Base-by-base conservation (phyloP, 768 basidiomycete species). In the Cystofilobasidium macerans region DNA sequence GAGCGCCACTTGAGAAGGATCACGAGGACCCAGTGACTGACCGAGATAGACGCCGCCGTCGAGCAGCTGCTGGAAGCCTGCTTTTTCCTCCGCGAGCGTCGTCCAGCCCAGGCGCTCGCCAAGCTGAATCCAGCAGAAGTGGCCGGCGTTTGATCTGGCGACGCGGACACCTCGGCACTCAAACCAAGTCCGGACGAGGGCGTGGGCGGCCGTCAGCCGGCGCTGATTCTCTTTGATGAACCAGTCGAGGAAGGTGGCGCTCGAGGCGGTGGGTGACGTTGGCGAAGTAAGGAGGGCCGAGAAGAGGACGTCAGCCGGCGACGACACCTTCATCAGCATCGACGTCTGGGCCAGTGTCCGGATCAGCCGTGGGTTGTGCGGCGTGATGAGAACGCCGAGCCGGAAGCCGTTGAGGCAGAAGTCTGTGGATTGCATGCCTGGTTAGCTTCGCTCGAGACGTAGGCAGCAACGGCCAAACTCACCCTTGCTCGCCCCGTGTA, bases 101-200 rank as follows among this genome's bases (percentile, higher is more conserved):
- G 32, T 40, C 64, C 72, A 74, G 9, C 71, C 72, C 14, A 76
- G 60, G 35, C 63, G 59, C 20, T 43, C 64, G 7, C 73, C 73
- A 0, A 76, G 59, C 43, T 76, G 67, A 35, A 74, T 71, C 75
- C 75, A 76, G n/a, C 73, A 63, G 67, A 74, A 76, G 51, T 76
- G 70, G 1, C 75, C 75, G 18, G 75, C 73, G 64, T 73, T 72
- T 7, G 69, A 69, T n/a, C 69, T 33, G 1, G 72, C 71, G 2
- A 76, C 75, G 7, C 62, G 43, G 13, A 76, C 71, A 3, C 73
- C 73, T 22, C 73, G 48, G 1, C 61, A 57, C 33, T 67, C 68
- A 47, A 76, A 76, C 75, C 75, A 76, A 3, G 30, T 53, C 35
- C 72, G 64, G 12, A 73, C 53, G 57, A 64, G 38, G 12, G 35